Base-by-base conservation (phyloP, 1,139 yeast species). In the Geotrichum histeridarum region DNA sequence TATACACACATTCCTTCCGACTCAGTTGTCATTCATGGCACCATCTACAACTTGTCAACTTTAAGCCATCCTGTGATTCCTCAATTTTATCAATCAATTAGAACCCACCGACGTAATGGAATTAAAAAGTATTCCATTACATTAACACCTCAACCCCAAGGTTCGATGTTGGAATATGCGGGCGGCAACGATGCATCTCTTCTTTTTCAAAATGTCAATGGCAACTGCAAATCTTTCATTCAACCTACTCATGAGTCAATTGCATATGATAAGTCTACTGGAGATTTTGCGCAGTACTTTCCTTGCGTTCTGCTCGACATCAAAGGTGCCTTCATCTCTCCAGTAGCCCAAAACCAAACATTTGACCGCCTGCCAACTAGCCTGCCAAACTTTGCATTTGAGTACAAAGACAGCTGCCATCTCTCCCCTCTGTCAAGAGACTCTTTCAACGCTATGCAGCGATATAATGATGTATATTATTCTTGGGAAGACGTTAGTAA, bases 161-260 rank as follows among this genome's bases (percentile, higher is more conserved):
- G 61, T 87, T 90, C 11, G 91, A 93, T 0, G 67, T 79, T 30
- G 4, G 39, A 48, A 11, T 54, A 17, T 27, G 57, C 59, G 2
- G 94, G 91, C 42, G 93, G 91, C 9, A 78, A 69, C 66, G 96
- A 88, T 69, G 93, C 86, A 0, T 79, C 91, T 1, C 80, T 89
- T 55, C 73, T 88, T 56, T 88, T 87, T 68, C 96, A 89, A 70
- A 88, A 88, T 66, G 95, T 88, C 48, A 88, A 88, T 67, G 94
- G 94, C 36, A 83, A 88, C 65, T 89, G 96, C 70, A 82, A 80
- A 66, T 81, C 80, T 27, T 74, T 87, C 58, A 83, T 88, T 48
- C 73, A 67, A 14, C 90, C 94, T 48, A 77, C 79, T 58, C 79
- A 74, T 14, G 78, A 81, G 66, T 78, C 84, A 63, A 61, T 83